Percentiles rank a stretch among this genome's conserved stretches.
Conservation (phyloP, 768 basidiomycete species). For the Hygrophoropsis aurantiaca region DNA sequence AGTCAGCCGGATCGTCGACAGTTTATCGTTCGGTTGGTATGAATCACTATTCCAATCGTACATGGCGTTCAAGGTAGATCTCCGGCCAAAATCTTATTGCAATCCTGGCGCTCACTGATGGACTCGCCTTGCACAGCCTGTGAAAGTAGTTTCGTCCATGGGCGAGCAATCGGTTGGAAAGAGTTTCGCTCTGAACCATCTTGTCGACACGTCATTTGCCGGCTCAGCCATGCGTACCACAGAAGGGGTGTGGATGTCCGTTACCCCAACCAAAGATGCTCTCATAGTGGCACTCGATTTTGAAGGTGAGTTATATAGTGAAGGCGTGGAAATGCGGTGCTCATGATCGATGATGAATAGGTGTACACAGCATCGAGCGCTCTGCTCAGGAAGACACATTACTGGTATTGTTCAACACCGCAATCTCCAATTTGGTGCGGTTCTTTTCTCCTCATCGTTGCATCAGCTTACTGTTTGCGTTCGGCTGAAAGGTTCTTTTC, state of each 20-base stretch:
- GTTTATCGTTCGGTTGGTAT: constrained; percentile 61
- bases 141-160: constrained; percentile 68
- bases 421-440: constrained; percentile 60
- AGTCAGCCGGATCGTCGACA: constrained; percentile 55
- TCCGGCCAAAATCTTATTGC: neutral
- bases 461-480: neutral
- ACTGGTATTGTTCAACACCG: constrained; percentile 64
- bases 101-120: neutral
- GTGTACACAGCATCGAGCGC: constrained; percentile 64
- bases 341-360: constrained; percentile 20
- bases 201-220: constrained; percentile 64
- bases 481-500: constrained; percentile 49
- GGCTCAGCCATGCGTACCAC: constrained; percentile 68
- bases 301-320: constrained; percentile 45
- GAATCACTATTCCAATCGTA: constrained; percentile 65
- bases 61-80: constrained; percentile 50
- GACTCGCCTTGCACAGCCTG: constrained; percentile 40
- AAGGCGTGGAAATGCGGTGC: neutral
- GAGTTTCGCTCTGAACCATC: constrained; percentile 57
- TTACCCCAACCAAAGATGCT: constrained; percentile 54
- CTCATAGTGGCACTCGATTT: constrained; percentile 64
- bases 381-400: constrained; percentile 64
- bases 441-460: neutral
- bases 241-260: constrained; percentile 69
- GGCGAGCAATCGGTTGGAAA: constrained; percentile 70